A percentile compares a stretch with the other conserved stretches of the same genome.
phyloP scores from a whole-genome alignment of 495 filamentous ascomycete genomes.

The Trichoderma erinaceum region DNA sequence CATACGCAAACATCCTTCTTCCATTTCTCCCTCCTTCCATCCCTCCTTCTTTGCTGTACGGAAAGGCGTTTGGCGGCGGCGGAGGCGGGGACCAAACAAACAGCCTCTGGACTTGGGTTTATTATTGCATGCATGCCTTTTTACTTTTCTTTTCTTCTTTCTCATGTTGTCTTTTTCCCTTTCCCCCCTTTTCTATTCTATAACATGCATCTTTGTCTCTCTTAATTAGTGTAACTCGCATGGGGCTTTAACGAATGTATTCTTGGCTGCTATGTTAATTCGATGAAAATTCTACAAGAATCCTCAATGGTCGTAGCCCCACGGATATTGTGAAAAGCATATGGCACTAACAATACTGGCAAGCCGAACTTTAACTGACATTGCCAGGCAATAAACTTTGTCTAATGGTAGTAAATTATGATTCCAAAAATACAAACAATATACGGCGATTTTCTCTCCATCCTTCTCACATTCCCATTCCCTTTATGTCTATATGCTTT shows the following conservation, averaged over 20 bases:
- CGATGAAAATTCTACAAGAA: too few relatives aligned
- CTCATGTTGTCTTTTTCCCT: background rate
- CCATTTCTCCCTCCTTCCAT: background rate
- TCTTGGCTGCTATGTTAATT: too few relatives aligned
- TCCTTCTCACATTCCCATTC: background rate
- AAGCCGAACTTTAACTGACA: too few relatives aligned
- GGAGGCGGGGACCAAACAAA: background rate
- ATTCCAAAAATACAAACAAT: background rate
- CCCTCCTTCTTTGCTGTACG: background rate
- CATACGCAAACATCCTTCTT: background rate
- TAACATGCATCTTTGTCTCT: too few relatives aligned
- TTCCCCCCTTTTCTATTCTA: too few relatives aligned
- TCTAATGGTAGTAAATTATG: background rate
- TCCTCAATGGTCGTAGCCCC: too few relatives aligned
- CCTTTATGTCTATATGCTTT: background rate
- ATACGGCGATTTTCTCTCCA: background rate
- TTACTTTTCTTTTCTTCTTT: background rate
- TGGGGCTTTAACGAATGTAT: too few relatives aligned
- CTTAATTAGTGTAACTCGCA: too few relatives aligned
- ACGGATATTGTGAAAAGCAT: too few relatives aligned
- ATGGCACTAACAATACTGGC: too few relatives aligned
- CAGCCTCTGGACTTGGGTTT: slow-evolving; percentile 2
- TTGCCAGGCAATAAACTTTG: too few relatives aligned
- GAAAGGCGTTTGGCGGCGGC: slow-evolving; percentile 7
- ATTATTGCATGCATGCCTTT: background rate